Evolutionary conservation across 2,329 filamentous ascomycete species (phyloP), one percentile per base, ranked within the genome.

Genomic region (Aspergillus pseudoterreus): DNA sequence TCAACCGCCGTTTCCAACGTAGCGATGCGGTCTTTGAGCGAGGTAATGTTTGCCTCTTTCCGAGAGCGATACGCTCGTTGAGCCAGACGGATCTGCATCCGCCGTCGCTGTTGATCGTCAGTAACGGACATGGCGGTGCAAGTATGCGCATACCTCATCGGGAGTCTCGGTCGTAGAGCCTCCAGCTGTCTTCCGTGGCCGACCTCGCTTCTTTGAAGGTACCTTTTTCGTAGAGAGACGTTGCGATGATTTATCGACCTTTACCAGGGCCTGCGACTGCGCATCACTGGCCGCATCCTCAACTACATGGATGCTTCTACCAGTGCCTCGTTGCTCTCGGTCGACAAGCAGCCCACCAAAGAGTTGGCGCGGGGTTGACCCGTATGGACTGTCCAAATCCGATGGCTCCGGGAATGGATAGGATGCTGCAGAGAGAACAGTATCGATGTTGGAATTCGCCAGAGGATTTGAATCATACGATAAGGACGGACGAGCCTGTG

Each of bases 61-160:
- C 62, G 59, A 14, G 59, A 63, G 15, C 62, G 60, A 51, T 63
- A 64, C 3, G 62, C 62, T 5, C 60, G 58, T 53, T 64, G 62
- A 14, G 60, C 62, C 35, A 62, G 51, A 32, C 62, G 60, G 32
- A 61, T 62, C 50, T 64, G 62, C 53, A 56, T 57, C 24, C 62
- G 60, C 8, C 62, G 51, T 35, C 60, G 60, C 62, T 64, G 21
- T 27, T 9, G 4, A 14, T 14, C 0, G 33, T 53, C 32, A 55
- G 39, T 32, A 5, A 27, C 14, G 19, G 17, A 14, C 5, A 38
- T 9, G 12, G 6, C 15, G 22, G 12, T 10, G 46, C n/a, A 4
- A 11, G 27, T 4, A 8, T 42, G 39, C 17, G 39, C 51, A 19
- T 53, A 61, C 59, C 56, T 61, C 57, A 45, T 61, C 56, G 3